These are phyloP conservation scores for Haematococcus lacustris DNA, from an alignment of 139 green algal species.

Conservation along the genomic window DNA sequence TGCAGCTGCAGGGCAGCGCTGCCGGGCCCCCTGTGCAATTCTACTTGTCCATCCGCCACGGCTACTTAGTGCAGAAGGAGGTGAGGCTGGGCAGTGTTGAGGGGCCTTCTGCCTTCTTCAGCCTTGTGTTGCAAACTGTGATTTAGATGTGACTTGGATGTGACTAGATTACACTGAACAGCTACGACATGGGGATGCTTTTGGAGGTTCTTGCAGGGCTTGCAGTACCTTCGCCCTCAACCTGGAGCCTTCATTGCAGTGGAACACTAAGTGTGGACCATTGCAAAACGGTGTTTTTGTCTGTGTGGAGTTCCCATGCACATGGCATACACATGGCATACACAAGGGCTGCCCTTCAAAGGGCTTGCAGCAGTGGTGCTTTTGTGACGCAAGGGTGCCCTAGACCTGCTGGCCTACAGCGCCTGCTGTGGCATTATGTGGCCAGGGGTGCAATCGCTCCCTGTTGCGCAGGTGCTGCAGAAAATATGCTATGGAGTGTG, in stretches of 20 bases:
- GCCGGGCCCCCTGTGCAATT: too few species aligned
- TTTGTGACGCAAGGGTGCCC: not conserved
- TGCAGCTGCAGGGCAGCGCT: conserved; percentile 50
- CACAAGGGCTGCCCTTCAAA: not conserved
- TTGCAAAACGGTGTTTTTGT: too few species aligned
- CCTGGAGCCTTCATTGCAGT: too few species aligned
- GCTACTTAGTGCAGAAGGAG: conserved; percentile 37
- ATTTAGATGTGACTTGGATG: not conserved
- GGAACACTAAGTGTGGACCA: too few species aligned
- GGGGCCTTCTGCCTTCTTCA: not conserved
- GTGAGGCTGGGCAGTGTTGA: not conserved
- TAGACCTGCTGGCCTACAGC: not conserved
- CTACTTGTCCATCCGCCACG: conserved; percentile 48
- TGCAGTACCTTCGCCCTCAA: not conserved
- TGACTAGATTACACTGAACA: not conserved
- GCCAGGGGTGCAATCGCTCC: too few species aligned
- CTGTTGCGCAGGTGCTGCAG: conserved; percentile 6
- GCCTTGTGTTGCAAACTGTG: not conserved
- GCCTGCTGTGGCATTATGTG: too few species aligned
- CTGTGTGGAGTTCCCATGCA: too few species aligned
- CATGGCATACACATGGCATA: not conserved
- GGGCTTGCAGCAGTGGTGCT: not conserved
- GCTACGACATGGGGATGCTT: not conserved
- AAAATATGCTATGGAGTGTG: conserved; percentile 12
- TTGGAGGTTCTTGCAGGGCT: not conserved